Base-by-base conservation (phyloP, 768 basidiomycete genomes). In the Zangia roseola region DNA sequence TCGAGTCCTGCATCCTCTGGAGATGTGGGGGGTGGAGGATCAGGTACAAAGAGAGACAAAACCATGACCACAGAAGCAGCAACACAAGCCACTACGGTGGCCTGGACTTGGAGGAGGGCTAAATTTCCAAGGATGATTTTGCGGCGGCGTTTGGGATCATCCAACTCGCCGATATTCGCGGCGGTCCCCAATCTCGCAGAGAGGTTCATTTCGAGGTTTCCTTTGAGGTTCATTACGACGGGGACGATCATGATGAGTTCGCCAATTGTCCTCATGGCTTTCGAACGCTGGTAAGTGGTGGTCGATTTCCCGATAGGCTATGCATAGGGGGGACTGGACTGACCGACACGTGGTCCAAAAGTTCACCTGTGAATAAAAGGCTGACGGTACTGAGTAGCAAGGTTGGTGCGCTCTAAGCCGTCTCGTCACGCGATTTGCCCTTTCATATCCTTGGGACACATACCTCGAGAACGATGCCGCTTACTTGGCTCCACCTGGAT, bases 181-280 rank as follows among this genome's bases (percentile, higher is more conserved):
- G 94, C 88, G 0, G 97, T 99, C 1, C 90, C 88, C n/a, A 99
- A 77, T 13, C 95, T 81, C 1, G 97, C 93, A 4, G 94, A 94
- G 7, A 99, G 83, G 56, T 97, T 97, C 95, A 98, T 98, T 69
- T 98, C 97, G 31, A 98, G 80, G 62, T 99, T 92, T n/a, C 95
- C 97, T 61, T 97, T 97, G 48, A 99, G 81, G 59, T 98, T 98
- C 55, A 92, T 79, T 17, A 98, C 74, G 52, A 94, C 93, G 10
- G 95, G 94, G 4, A 97, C 85, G 45, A 98, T 91, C 77, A 98
- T 92, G 58, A 98, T 93, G 47, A 98, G 84, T 65, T 98, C 94
- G 74, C 97, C 88, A 40, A 97, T 83, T 35, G 88, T 79, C 40
- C 76, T 76, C 81, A 99, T 94, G 26, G 94, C 93, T 53, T 74